phyloP scores from a whole-genome alignment of 768 basidiomycete genomes.

The Kwoniella pini region DNA sequence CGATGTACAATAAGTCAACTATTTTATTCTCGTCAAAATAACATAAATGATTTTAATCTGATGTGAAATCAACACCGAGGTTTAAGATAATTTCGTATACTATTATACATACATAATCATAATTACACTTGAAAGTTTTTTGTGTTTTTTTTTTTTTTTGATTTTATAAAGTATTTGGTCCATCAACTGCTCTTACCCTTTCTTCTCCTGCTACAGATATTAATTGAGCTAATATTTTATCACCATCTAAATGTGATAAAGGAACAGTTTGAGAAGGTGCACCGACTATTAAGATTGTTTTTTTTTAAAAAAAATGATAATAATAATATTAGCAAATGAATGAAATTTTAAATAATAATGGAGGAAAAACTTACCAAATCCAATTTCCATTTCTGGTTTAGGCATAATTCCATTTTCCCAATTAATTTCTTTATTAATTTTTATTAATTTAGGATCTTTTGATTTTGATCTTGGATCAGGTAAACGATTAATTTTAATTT shows the following conservation, averaged over 20 bases:
- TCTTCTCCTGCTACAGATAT: constrained; percentile 25
- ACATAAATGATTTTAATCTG: too few relatives aligned
- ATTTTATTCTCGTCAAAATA: too few relatives aligned
- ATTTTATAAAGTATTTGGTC: constrained; percentile 5
- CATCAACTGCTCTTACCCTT: constrained; percentile 8
- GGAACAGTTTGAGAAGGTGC: constrained; percentile 16
- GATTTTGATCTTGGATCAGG: constrained; percentile 32
- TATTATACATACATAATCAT: too few relatives aligned
- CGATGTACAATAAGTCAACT: too few relatives aligned
- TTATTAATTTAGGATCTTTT: constrained; percentile 26
- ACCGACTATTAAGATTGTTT: too few relatives aligned
- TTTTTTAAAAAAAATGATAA: too few relatives aligned
- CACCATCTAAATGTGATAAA: constrained; percentile 19
- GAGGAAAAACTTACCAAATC: constrained; percentile 16
- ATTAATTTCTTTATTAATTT: constrained; percentile 13
- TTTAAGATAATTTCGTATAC: too few relatives aligned
- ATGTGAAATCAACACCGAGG: too few relatives aligned
- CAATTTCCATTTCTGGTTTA: constrained; percentile 25
- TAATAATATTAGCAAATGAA: background rate
- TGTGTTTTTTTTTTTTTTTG: too few relatives aligned
- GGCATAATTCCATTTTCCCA: constrained; percentile 23
- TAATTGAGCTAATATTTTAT: constrained; percentile 21
- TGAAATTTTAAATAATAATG: background rate
- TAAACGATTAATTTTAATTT: constrained; percentile 25
- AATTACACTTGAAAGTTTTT: too few relatives aligned